phyloP scores from a whole-genome alignment of 331 rosid species.

The Quercus tomentella region DNA sequence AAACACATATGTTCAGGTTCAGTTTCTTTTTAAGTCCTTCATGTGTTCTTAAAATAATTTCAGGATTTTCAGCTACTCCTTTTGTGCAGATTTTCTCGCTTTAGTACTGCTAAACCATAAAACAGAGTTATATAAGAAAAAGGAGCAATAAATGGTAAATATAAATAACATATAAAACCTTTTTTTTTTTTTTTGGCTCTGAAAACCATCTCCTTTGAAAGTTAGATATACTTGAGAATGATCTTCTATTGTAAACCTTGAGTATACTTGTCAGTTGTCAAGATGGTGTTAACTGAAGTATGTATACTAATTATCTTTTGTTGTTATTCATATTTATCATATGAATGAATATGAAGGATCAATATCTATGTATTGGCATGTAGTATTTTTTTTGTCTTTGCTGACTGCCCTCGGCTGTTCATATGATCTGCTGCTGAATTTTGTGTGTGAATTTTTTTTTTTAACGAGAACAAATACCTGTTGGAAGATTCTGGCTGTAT shows the following conservation, averaged over 20 bases:
- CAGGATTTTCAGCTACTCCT: not conserved
- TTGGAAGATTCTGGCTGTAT: not conserved
- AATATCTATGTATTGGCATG: not conserved
- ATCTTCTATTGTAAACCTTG: not conserved
- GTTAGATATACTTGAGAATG: not conserved
- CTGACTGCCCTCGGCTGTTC: no score
- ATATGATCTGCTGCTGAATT: not conserved
- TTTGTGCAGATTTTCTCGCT: not conserved
- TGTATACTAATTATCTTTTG: not conserved
- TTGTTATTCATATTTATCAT: not conserved
- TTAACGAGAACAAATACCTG: not conserved
- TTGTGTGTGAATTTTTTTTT: not conserved
- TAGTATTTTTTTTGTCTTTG: not conserved
- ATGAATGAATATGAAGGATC: not conserved
- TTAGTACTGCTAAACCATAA: not conserved
- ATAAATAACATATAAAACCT: not conserved
- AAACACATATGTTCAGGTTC: conserved; percentile 81
- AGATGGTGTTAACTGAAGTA: not conserved
- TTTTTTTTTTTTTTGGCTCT: not conserved
- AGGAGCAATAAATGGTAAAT: not conserved
- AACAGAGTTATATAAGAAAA: not conserved
- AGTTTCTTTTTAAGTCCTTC: conserved; percentile 1
- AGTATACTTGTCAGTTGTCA: conserved; percentile 1
- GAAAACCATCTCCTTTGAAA: not conserved
- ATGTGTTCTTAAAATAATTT: not conserved